Evolutionary conservation across 2,329 filamentous ascomycete genomes (phyloP).

Genomic region (Fusarium sp.): DNA sequence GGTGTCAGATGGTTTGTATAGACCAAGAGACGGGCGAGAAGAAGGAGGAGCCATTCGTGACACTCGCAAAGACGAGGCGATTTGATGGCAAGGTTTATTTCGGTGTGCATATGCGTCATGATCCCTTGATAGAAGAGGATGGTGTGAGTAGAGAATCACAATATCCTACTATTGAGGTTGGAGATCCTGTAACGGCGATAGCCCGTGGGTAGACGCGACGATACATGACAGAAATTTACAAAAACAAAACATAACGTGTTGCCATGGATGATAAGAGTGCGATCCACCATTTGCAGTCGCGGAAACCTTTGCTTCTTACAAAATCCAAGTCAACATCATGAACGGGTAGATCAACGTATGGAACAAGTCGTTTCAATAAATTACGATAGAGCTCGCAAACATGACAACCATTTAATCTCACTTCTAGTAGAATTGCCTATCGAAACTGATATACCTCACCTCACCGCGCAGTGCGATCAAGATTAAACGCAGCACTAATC

Average conservation of each 20-base stretch:
- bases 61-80: conserved; percentile 86
- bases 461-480: conserved; percentile 64
- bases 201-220: neutral
- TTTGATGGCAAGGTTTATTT: conserved; percentile 90
- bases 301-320: no score
- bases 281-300: no score
- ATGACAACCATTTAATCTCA: no score
- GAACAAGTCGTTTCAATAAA: neutral
- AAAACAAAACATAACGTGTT: neutral
- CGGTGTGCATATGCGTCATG: conserved; percentile 80
- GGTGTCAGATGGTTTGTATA: conserved; percentile 97
- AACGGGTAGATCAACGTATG: neutral
- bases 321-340: neutral
- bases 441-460: conserved; percentile 7
- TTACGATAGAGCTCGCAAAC: neutral
- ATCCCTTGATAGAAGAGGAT: conserved; percentile 22
- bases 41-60: conserved; percentile 88
- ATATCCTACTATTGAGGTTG: conserved; percentile 61
- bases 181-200: conserved; percentile 57
- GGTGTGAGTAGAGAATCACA: conserved; percentile 37
- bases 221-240: neutral
- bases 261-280: neutral
- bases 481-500: conserved; percentile 82
- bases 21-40: conserved; percentile 84
- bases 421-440: neutral